Conservation (phyloP, 2,329 filamentous ascomycete genomes). For the Aureobasidium sp. region DNA sequence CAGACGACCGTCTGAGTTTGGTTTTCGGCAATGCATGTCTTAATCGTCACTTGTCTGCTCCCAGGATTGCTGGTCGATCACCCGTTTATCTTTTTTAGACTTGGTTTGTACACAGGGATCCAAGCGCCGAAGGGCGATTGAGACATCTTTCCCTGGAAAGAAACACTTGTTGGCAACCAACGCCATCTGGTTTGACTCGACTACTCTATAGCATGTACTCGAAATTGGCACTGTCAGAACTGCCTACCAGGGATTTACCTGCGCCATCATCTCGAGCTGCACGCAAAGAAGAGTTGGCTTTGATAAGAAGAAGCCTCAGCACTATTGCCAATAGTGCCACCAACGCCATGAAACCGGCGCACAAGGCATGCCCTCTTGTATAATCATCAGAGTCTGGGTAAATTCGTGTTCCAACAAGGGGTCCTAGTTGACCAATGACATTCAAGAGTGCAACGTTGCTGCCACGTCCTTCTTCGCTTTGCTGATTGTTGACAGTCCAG, state of each 20-base stretch:
- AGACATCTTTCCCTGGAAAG: background rate
- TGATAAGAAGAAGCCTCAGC: conserved; percentile 36
- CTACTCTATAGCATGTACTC: conserved; percentile 7
- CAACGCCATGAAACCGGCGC: conserved; percentile 43
- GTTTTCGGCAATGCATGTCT: background rate
- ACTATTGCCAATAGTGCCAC: conserved; percentile 38
- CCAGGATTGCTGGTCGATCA: background rate
- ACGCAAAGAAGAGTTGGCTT: conserved; percentile 26
- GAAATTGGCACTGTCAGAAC: background rate
- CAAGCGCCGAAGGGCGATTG: background rate
- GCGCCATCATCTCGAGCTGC: conserved; percentile 5
- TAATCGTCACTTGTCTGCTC: background rate
- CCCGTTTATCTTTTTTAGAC: background rate
- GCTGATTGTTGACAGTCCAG: conserved; percentile 84
- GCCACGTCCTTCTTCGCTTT: conserved; percentile 60
- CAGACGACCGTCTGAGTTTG: background rate
- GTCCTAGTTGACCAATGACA: conserved; percentile 72
- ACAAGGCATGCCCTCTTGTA: conserved; percentile 44
- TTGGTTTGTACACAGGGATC: background rate
- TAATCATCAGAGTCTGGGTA: conserved; percentile 47
- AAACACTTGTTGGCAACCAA: background rate
- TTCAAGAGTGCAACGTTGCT: conserved; percentile 76
- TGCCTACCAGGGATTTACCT: background rate
- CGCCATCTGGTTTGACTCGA: background rate
- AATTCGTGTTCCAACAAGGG: conserved; percentile 50